A percentile compares a stretch with the other conserved stretches of the same genome.
Conservation (phyloP, 2,329 filamentous ascomycete species). For the Westerdykella ornata region DNA sequence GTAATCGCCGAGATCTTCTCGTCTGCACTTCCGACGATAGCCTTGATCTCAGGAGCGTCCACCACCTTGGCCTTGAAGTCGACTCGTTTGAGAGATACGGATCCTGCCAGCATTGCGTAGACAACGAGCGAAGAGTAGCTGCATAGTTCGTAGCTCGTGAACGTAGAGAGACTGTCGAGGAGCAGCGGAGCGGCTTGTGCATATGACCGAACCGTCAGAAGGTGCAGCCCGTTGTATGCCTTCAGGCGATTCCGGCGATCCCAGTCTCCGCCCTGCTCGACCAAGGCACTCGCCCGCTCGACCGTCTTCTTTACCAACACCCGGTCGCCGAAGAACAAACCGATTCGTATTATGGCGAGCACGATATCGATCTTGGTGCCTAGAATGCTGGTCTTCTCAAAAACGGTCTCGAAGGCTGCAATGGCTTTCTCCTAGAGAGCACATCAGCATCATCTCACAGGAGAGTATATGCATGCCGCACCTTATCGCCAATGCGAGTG, state of each 20-base stretch:
- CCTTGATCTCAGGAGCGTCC: slow-evolving; percentile 96
- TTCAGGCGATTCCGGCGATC: slow-evolving; percentile 96
- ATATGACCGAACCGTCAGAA: slow-evolving; percentile 88
- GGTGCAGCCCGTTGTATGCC: slow-evolving; percentile 92
- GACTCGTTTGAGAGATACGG: slow-evolving; percentile 87
- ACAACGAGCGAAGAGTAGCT: slow-evolving; percentile 91
- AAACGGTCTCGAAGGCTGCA: slow-evolving; percentile 81
- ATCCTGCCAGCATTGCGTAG: slow-evolving; percentile 91
- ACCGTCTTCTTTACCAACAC: slow-evolving; percentile 87
- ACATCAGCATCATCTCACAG: slow-evolving; percentile 8
- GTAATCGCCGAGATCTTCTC: slow-evolving; percentile 79
- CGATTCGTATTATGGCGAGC: slow-evolving; percentile 90
- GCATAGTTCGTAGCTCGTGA: slow-evolving; percentile 98
- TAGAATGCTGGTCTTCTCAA: slow-evolving; percentile 95
- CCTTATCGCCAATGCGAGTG: slow-evolving; percentile 94
- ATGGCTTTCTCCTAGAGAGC: slow-evolving; percentile 76
- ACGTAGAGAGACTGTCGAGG: slow-evolving; percentile 94
- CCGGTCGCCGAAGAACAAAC: slow-evolving; percentile 93
- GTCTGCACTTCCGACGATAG: slow-evolving; percentile 82
- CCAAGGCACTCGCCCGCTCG: slow-evolving; percentile 79
- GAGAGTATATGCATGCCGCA: slow-evolving; percentile 33
- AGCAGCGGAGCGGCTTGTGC: slow-evolving; percentile 83
- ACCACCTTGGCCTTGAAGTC: slow-evolving; percentile 99
- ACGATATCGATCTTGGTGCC: slow-evolving; percentile 97
- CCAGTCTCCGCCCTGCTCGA: slow-evolving; percentile 96